phyloP scores from a whole-genome alignment of 2,329 filamentous ascomycete species.

The Pestalotiopsis sp. region DNA sequence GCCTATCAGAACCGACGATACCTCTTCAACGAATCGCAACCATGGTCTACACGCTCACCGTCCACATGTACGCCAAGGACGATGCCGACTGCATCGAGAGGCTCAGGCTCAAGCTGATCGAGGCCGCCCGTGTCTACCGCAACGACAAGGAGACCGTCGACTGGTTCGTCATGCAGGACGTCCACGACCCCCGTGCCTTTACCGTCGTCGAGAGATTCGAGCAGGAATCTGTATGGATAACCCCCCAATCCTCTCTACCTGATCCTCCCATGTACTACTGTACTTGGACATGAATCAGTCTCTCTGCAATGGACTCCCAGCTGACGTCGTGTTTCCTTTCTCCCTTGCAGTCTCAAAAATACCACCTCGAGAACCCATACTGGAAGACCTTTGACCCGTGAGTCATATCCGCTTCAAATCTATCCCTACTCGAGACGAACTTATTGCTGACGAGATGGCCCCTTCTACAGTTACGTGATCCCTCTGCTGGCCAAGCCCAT shows the following conservation, averaged over 20 bases:
- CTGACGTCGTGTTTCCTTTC: neutral
- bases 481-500: constrained; percentile 69
- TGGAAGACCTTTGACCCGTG: constrained; percentile 74
- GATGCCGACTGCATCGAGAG: constrained; percentile 65
- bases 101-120: constrained; percentile 72
- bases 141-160: constrained; percentile 71
- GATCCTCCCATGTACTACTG: constrained; percentile 15
- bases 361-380: constrained; percentile 70
- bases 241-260: too few relatives aligned
- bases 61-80: constrained; percentile 71
- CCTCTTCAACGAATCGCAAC: constrained; percentile 24
- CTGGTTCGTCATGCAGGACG: constrained; percentile 80
- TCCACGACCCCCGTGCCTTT: constrained; percentile 69
- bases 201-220: constrained; percentile 76
- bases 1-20: neutral
- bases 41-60: constrained; percentile 72
- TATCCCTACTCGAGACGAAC: neutral
- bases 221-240: constrained; percentile 58
- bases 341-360: constrained; percentile 53
- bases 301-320: neutral
- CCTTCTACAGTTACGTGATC: constrained; percentile 56
- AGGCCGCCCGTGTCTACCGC: constrained; percentile 73
- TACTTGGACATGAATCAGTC: neutral
- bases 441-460: neutral
- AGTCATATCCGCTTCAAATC: neutral